Percentiles rank a stretch among this genome's conserved stretches.
phyloP scores from a whole-genome alignment of 495 filamentous ascomycete genomes.

The Daldinia decipiens region DNA sequence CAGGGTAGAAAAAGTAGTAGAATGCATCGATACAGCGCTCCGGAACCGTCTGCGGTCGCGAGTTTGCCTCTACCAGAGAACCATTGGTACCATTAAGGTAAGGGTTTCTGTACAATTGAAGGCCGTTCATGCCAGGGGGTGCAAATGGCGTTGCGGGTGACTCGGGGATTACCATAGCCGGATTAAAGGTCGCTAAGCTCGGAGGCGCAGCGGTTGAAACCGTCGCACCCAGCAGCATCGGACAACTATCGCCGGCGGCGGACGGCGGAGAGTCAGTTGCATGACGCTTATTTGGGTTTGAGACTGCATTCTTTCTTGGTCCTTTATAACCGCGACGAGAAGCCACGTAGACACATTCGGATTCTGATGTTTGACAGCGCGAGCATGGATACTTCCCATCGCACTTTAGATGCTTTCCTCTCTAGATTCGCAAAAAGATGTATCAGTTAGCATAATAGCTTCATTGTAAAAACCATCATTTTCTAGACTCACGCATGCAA shows the following conservation, averaged over 20 bases:
- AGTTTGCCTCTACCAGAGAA: slow-evolving; percentile 43
- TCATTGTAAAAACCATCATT: slow-evolving; percentile 2
- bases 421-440: slow-evolving; percentile 45
- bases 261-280: slow-evolving; percentile 59
- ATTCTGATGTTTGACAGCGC: slow-evolving; percentile 54
- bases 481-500: slow-evolving; percentile 57
- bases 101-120: slow-evolving; percentile 53
- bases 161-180: slow-evolving; percentile 52
- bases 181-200: slow-evolving; percentile 49
- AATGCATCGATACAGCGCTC: slow-evolving; percentile 66
- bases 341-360: slow-evolving; percentile 60
- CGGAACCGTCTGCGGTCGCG: slow-evolving; percentile 51
- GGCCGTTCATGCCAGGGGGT: slow-evolving; percentile 44
- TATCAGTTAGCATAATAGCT: slow-evolving; percentile 24
- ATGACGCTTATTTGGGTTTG: slow-evolving; percentile 63
- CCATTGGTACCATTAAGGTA: slow-evolving; percentile 49
- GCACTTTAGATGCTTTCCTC: slow-evolving; percentile 62
- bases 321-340: slow-evolving; percentile 65
- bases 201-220: slow-evolving; percentile 42
- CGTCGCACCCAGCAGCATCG: slow-evolving; percentile 56
- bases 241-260: slow-evolving; percentile 52
- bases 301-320: slow-evolving; percentile 53
- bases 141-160: slow-evolving; percentile 54
- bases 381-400: slow-evolving; percentile 58
- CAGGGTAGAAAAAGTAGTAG: slow-evolving; percentile 71